Percentiles rank a stretch among this genome's conserved stretches.
Evolutionary conservation across 1,284 basidiomycete species (phyloP).

Genomic region (Grifola frondosa): DNA sequence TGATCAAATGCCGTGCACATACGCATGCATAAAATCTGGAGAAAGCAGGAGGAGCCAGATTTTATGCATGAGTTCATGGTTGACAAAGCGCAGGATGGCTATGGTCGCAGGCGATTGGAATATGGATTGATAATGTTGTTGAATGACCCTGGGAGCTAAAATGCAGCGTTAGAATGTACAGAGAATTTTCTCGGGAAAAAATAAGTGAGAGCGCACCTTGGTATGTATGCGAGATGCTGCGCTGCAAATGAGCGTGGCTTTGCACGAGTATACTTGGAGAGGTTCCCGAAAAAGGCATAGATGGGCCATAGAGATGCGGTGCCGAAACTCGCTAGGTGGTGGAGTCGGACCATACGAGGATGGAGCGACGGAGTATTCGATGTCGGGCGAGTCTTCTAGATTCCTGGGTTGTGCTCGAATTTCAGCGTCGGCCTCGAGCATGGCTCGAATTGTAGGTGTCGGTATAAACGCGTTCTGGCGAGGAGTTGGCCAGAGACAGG

Average conservation of each 20-base stretch:
- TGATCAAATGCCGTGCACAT: constrained; percentile 27
- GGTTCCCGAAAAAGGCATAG: constrained; percentile 16
- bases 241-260: constrained; percentile 10
- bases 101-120: background rate
- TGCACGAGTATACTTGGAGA: constrained; percentile 21
- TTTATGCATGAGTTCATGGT: constrained; percentile 25
- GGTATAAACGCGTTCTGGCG: constrained; percentile 8
- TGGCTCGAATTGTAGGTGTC: constrained; percentile 16
- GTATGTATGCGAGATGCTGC: constrained; percentile 30
- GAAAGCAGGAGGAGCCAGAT: constrained; percentile 24
- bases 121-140: background rate
- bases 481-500: too few species aligned
- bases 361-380: constrained; percentile 12
- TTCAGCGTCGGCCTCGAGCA: constrained; percentile 15
- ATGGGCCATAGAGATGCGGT: constrained; percentile 7
- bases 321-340: constrained; percentile 10
- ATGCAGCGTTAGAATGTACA: background rate
- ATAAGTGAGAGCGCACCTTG: constrained; percentile 26
- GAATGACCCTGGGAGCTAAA: background rate
- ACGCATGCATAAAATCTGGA: constrained; percentile 24
- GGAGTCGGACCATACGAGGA: constrained; percentile 21
- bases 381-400: constrained; percentile 4
- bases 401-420: constrained; percentile 5
- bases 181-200: background rate
- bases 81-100: constrained; percentile 17